Conservation (phyloP, 2,329 filamentous ascomycete species). For the Fusarium praegraminearum region DNA sequence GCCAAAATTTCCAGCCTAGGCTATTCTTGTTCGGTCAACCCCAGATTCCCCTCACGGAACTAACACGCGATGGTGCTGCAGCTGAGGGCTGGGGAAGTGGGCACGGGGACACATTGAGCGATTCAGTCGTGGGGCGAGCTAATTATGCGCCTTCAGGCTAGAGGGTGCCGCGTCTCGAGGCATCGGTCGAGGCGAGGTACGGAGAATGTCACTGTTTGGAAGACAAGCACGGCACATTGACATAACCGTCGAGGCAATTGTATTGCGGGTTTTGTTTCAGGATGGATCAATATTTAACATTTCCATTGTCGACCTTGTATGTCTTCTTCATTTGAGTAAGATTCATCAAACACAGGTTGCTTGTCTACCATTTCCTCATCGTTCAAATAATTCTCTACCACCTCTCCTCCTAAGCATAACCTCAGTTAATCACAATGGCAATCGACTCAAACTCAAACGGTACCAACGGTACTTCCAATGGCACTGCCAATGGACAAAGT, state of each 20-base stretch:
- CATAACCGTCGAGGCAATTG: too few relatives aligned
- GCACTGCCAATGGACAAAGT: neutral
- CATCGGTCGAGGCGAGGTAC: neutral
- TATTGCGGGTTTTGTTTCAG: neutral
- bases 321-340: neutral
- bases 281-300: neutral
- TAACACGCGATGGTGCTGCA: neutral
- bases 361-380: neutral
- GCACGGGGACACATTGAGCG: neutral
- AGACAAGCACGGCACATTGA: neutral
- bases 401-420: accelerated
- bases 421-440: neutral
- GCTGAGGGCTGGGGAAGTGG: neutral
- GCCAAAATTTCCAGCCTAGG: neutral
- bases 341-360: neutral
- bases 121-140: neutral
- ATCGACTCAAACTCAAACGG: neutral
- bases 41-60: neutral
- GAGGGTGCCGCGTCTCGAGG: neutral
- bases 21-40: neutral
- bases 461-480: neutral
- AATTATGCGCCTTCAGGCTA: neutral
- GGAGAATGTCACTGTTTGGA: neutral
- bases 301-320: neutral
- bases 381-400: neutral